Evolutionary conservation across 225 moss, liverwort and hornwort species (phyloP).

Genomic region (Polytrichum formosum): DNA sequence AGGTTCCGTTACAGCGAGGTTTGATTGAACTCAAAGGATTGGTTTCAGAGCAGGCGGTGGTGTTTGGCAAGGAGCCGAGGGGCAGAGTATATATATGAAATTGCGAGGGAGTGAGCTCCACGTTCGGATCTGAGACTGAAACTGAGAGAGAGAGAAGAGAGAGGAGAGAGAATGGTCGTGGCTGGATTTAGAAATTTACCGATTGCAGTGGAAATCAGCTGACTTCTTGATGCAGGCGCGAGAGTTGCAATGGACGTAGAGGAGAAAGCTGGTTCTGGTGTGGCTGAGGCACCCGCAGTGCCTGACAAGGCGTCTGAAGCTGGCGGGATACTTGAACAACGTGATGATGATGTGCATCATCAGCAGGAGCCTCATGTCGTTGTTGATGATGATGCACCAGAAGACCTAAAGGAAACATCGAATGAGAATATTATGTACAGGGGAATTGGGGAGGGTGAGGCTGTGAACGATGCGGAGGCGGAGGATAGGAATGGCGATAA

Average conservation of each 20-base stretch:
- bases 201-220: no score
- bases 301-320: constrained; percentile 1
- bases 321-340: constrained; percentile 6
- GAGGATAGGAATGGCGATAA: constrained; percentile 32
- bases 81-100: no score
- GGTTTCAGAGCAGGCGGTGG: no score
- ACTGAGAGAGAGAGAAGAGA: no score
- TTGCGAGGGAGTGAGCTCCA: no score
- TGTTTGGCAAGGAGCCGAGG: no score
- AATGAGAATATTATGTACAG: background rate
- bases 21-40: no score
- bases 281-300: constrained; percentile 5
- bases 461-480: background rate
- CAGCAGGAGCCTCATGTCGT: background rate
- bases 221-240: constrained; percentile 8
- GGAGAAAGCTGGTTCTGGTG: constrained; percentile 1
- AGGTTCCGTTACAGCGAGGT: no score
- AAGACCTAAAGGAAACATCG: background rate
- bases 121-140: no score
- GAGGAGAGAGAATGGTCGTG: no score
- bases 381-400: background rate
- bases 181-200: no score
- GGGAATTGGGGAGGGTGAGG: background rate
- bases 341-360: background rate
- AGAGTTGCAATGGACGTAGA: constrained; percentile 30